Conservation (phyloP, 768 basidiomycete genomes). For the Butyriboletus loyo region DNA sequence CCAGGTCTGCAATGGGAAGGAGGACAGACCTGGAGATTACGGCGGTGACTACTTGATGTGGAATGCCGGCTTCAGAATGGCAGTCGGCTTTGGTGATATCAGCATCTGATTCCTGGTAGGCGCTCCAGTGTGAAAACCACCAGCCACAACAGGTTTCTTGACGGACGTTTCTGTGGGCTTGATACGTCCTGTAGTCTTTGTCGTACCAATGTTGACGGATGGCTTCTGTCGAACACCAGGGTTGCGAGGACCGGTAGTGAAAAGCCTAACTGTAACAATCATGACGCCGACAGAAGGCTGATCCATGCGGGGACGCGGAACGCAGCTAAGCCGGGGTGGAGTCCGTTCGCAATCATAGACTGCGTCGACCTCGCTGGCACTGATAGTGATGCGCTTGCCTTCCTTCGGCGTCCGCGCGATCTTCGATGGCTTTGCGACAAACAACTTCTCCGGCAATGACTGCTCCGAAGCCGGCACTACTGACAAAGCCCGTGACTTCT, state of each 20-base stretch:
- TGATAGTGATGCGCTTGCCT: not conserved
- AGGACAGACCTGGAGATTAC: not conserved
- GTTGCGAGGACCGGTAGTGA: not conserved
- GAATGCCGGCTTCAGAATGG: too few species aligned
- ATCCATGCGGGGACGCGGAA: not conserved
- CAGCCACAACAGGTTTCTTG: not conserved
- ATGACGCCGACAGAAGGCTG: not conserved
- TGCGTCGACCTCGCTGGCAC: not conserved
- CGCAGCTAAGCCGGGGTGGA: not conserved
- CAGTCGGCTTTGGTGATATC: not conserved
- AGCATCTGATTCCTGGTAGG: not conserved
- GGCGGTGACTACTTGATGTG: not conserved
- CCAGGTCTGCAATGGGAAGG: slow-evolving; percentile 7
- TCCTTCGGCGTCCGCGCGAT: not conserved
- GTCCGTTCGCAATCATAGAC: not conserved
- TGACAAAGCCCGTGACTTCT: not conserved
- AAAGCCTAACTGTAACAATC: too few species aligned
- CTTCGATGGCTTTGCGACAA: not conserved
- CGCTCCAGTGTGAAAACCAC: not conserved
- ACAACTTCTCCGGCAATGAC: not conserved
- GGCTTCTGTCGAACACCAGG: too few species aligned
- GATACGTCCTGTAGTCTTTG: not conserved
- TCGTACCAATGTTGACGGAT: not conserved
- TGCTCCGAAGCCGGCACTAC: too few species aligned
- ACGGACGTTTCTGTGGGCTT: not conserved